Evolutionary conservation across 106 monocot species (phyloP).

Genomic region (Phalaenopsis aphrodite): DNA sequence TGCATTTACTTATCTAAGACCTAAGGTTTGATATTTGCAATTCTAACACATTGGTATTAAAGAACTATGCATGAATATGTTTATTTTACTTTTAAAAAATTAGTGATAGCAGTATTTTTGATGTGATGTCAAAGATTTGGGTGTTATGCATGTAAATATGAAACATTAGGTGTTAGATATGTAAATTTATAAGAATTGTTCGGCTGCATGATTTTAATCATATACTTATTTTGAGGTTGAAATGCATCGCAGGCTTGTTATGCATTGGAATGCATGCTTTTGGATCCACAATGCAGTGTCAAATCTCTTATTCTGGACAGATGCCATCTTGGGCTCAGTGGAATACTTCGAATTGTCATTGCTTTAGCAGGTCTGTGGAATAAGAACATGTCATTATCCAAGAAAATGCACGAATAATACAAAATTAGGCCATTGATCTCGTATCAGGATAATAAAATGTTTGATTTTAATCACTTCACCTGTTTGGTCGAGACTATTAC

Average conservation of each 20-base stretch:
- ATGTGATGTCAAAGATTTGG: too few relatives aligned
- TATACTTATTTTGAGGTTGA: background rate
- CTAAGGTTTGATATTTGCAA: too few relatives aligned
- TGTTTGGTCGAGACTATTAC: background rate
- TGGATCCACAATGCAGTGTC: conserved; percentile 46
- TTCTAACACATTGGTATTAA: too few relatives aligned
- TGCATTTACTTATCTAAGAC: too few relatives aligned
- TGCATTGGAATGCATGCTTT: conserved; percentile 37
- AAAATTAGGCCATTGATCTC: background rate
- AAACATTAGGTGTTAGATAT: too few relatives aligned
- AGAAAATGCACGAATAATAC: background rate
- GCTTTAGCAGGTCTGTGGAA: conserved; percentile 55
- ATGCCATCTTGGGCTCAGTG: conserved; percentile 61
- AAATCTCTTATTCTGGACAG: conserved; percentile 51
- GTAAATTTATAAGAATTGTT: too few relatives aligned
- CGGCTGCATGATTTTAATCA: background rate
- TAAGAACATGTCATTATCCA: background rate
- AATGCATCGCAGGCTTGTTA: conserved; percentile 39
- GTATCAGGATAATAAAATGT: background rate
- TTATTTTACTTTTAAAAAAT: too few relatives aligned
- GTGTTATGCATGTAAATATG: too few relatives aligned
- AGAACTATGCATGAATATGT: too few relatives aligned
- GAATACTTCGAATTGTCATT: conserved; percentile 48
- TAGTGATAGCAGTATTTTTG: too few relatives aligned
- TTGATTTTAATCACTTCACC: background rate